Conservation (phyloP, 306 rosid genomes). For the Vigna mungo region DNA sequence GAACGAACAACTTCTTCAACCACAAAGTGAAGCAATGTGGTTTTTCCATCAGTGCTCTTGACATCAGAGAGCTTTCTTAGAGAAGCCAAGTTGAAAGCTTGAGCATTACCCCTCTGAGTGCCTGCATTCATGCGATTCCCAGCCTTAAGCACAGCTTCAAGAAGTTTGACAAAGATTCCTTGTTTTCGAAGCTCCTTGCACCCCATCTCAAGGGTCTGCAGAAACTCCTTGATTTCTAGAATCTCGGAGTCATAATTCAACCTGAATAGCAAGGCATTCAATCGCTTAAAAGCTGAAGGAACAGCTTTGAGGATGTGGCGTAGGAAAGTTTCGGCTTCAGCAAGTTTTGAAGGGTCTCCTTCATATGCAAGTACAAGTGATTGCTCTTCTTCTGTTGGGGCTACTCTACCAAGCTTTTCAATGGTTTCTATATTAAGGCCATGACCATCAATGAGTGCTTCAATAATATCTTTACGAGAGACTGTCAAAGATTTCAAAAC, state of each 20-base stretch:
- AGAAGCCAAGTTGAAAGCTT: slow-evolving; percentile 86
- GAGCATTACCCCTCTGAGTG: slow-evolving; percentile 91
- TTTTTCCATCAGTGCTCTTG: slow-evolving; percentile 81
- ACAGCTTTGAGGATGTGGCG: slow-evolving; percentile 69
- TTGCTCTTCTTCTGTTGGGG: slow-evolving; percentile 79
- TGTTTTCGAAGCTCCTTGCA: slow-evolving; percentile 77
- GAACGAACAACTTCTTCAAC: slow-evolving; percentile 94
- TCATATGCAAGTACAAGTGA: slow-evolving; percentile 60
- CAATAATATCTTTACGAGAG: slow-evolving; percentile 65
- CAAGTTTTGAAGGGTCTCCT: slow-evolving; percentile 73
- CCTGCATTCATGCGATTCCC: slow-evolving; percentile 98
- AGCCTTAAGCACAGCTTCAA: slow-evolving; percentile 94
- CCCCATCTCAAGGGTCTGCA: slow-evolving; percentile 73
- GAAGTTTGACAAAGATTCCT: slow-evolving; percentile 87
- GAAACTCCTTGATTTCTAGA: slow-evolving; percentile 61
- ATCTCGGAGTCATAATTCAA: slow-evolving; percentile 63
- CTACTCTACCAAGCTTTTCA: slow-evolving; percentile 79
- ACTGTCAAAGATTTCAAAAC: slow-evolving; percentile 71
- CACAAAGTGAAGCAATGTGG: slow-evolving; percentile 90
- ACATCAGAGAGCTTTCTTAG: slow-evolving; percentile 91
- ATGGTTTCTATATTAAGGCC: slow-evolving; percentile 71
- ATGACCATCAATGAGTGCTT: slow-evolving; percentile 75
- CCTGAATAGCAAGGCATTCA: slow-evolving; percentile 82
- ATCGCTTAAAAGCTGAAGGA: slow-evolving; percentile 82
- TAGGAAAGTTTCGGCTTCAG: slow-evolving; percentile 87